phyloP scores from a whole-genome alignment of 495 filamentous ascomycete species.

The Cudoniella acicularis region DNA sequence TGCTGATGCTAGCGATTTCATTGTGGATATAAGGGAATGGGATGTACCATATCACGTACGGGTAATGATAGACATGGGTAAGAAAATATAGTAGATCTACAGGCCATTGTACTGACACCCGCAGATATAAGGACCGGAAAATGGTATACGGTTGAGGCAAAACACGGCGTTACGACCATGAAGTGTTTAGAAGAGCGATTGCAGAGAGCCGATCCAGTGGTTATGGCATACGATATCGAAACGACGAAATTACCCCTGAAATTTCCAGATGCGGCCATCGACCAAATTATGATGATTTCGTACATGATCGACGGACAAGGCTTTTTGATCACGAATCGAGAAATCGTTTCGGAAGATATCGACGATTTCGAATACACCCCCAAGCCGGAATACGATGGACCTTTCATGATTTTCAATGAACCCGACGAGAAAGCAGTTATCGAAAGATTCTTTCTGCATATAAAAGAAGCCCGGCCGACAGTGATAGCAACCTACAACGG shows the following conservation, averaged over 20 bases:
- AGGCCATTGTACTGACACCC: constrained; percentile 13
- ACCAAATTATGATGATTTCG: constrained; percentile 99
- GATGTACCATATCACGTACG: constrained; percentile 99
- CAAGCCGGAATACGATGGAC: constrained; percentile 90
- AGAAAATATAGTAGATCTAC: constrained; percentile 13
- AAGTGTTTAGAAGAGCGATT: constrained; percentile 85
- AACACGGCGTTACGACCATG: constrained; percentile 80
- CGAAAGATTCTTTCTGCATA: constrained; percentile 90
- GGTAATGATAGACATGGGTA: constrained; percentile 93
- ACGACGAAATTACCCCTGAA: constrained; percentile 95
- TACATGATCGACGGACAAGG: constrained; percentile 99
- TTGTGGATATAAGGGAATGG: constrained; percentile 98
- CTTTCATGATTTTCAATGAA: constrained; percentile 97
- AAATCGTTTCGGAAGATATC: constrained; percentile 97
- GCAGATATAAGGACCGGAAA: constrained; percentile 91
- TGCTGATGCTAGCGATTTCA: constrained; percentile 91
- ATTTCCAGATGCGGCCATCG: constrained; percentile 92
- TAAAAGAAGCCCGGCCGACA: constrained; percentile 91
- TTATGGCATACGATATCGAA: constrained; percentile 98
- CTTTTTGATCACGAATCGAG: constrained; percentile 96
- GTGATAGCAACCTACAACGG: constrained; percentile 99
- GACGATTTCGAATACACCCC: constrained; percentile 97
- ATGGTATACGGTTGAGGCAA: constrained; percentile 95
- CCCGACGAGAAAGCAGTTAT: constrained; percentile 84
- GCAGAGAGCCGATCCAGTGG: constrained; percentile 85